Evolutionary conservation across 805 yeast species (phyloP).

Genomic region (Teunomyces barrocoloradensis): DNA sequence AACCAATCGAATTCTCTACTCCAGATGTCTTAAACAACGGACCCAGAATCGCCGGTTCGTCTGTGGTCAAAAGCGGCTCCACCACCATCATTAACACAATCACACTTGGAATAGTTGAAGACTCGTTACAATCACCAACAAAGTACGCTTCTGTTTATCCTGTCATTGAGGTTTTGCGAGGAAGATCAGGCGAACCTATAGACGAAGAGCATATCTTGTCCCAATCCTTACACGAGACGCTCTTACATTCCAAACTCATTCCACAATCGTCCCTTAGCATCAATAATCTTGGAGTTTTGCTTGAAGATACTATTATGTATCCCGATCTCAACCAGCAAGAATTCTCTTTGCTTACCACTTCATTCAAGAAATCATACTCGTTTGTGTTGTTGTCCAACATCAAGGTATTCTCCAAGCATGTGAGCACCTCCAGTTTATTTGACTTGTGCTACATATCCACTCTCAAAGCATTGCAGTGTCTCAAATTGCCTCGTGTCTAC

Average conservation of each 20-base stretch:
- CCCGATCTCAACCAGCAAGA: constrained; percentile 19
- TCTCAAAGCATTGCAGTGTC: constrained; percentile 56
- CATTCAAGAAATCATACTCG: constrained; percentile 20
- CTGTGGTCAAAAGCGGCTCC: constrained; percentile 67
- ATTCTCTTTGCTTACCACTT: constrained; percentile 10
- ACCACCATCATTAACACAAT: constrained; percentile 72
- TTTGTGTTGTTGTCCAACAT: constrained; percentile 67
- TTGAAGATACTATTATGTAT: constrained; percentile 22
- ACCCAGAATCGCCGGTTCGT: constrained; percentile 55
- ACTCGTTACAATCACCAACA: constrained; percentile 29
- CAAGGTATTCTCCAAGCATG: constrained; percentile 75
- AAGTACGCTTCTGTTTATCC: constrained; percentile 55
- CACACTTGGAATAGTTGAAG: constrained; percentile 65
- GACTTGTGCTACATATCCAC: constrained; percentile 75
- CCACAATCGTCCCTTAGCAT: constrained; percentile 29
- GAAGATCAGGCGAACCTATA: constrained; percentile 76
- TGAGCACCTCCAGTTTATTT: constrained; percentile 56
- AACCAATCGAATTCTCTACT: constrained; percentile 46
- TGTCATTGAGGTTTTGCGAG: constrained; percentile 72
- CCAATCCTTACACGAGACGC: constrained; percentile 59
- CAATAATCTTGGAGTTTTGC: constrained; percentile 12
- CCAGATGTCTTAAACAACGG: constrained; percentile 22
- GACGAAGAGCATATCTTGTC: constrained; percentile 79
- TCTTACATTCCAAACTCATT: constrained; percentile 56
- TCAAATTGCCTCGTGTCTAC: constrained; percentile 65